Evolutionary conservation across 2,329 filamentous ascomycete genomes (phyloP).

Genomic region (Trichoderma pleuroti): DNA sequence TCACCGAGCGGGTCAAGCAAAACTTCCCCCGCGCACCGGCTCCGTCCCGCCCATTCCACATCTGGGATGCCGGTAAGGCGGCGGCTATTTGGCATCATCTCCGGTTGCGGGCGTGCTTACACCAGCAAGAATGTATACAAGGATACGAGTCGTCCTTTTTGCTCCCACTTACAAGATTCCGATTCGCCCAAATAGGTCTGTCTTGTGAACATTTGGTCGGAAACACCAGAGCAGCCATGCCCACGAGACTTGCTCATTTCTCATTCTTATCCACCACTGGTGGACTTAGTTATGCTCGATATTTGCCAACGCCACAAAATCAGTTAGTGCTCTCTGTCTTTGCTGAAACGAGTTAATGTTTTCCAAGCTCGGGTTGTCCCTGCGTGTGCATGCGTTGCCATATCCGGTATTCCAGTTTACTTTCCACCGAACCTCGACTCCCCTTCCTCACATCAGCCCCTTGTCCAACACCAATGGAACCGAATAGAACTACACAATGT

Average conservation of each 20-base stretch:
- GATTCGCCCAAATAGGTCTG: neutral
- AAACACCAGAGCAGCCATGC: neutral
- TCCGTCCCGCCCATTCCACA: slow-evolving; percentile 17
- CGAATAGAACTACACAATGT: neutral
- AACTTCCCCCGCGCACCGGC: slow-evolving; percentile 8
- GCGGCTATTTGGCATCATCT: neutral
- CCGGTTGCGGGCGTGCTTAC: slow-evolving; percentile 3
- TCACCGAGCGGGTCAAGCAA: slow-evolving; percentile 1
- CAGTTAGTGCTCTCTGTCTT: neutral
- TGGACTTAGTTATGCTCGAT: neutral
- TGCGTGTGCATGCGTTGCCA: neutral
- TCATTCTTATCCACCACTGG: neutral
- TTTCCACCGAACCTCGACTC: neutral
- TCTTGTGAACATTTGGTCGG: neutral
- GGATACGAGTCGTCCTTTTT: neutral
- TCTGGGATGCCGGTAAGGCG: slow-evolving; percentile 16
- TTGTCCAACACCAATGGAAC: neutral
- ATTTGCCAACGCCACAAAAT: neutral
- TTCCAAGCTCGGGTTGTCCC: neutral
- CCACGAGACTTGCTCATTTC: neutral
- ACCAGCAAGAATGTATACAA: neutral
- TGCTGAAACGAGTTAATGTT: neutral
- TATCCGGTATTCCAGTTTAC: neutral
- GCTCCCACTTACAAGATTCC: neutral
- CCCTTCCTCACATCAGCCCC: neutral